Evolutionary conservation across 2,329 filamentous ascomycete genomes (phyloP), one percentile per base, ranked within the genome.

Genomic region (Arthroderma sp.): DNA sequence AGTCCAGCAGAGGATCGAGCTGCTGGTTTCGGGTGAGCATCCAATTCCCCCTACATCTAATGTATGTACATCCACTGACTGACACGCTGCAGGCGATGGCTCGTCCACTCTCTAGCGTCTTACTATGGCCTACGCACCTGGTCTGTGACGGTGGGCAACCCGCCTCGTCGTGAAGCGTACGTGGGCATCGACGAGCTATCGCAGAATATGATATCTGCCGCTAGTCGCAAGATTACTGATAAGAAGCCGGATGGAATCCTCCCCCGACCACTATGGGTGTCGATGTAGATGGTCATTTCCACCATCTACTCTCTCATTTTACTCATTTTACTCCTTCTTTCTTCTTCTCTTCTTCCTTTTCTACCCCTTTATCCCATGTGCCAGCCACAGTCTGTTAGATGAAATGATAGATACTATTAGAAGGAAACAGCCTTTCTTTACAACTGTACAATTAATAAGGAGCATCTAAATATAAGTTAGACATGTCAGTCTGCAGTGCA

Each of bases 51-150:
- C 6, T 28, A 9, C 9, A 43, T 21, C 19, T 11, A 21, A 33
- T 33, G 6, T 33, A 41, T 8, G 15, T 17, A 8, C 23, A 9
- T 43, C 1, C 23, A 43, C 2, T 21, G 39, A 33, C 47, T 51
- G 28, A 31, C 15, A 15, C 2, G 47, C n/a, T 51, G 39, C 60
- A 91, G 87, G 63, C 87, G 91, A 62, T 97, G 91, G 87, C 81
- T 97, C 56, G 88, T 94, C 1, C 91, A 97, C 71, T 87, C 88
- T 58, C 91, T 97, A 61, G 91, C 88, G 8, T 82, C 86, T 41
- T 97, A 97, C 71, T 97, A 97, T 68, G 91, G 90, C 47, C 79
- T 96, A 58, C 81, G 84, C 60, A 95, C 91, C 19, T 89, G 84
- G 75, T 91, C 87, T 3, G 81, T 91, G 59, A 86, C 86, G 0